These are phyloP conservation scores for Acephala macrosclerotiorum DNA, from an alignment of 2,329 filamentous ascomycete species.

Conservation along the genomic window DNA sequence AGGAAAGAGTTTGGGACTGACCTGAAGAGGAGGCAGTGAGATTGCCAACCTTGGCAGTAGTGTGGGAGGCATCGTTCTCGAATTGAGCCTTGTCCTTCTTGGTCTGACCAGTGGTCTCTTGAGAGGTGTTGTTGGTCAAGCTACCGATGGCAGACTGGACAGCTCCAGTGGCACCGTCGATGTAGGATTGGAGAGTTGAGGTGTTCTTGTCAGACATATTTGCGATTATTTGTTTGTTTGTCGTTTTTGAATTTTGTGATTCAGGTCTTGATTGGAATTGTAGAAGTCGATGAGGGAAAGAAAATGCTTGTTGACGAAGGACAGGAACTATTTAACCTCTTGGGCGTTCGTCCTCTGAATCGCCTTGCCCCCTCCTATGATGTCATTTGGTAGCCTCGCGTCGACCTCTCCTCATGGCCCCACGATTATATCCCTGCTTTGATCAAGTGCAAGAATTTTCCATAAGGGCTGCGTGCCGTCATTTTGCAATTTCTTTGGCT, in stretches of 20 bases:
- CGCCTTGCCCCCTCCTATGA: slow-evolving; percentile 11
- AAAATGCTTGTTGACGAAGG: neutral
- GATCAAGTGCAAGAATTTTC: neutral
- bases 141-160: slow-evolving; percentile 76
- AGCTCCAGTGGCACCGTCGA: slow-evolving; percentile 76
- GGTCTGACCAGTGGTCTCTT: slow-evolving; percentile 50
- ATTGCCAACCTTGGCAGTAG: slow-evolving; percentile 76
- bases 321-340: slow-evolving; percentile 4
- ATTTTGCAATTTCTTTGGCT: neutral
- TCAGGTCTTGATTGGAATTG: slow-evolving; percentile 17
- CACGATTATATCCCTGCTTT: slow-evolving; percentile 10
- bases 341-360: neutral
- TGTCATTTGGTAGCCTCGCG: slow-evolving; percentile 18
- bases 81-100: slow-evolving; percentile 71
- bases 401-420: neutral
- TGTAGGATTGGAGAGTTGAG: slow-evolving; percentile 81
- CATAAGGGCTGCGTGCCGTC: neutral
- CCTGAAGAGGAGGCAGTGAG: slow-evolving; percentile 71
- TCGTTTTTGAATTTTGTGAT: slow-evolving; percentile 16
- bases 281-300: slow-evolving; percentile 22
- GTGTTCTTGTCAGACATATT: slow-evolving; percentile 60
- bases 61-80: slow-evolving; percentile 78
- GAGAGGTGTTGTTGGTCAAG: slow-evolving; percentile 74
- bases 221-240: slow-evolving; percentile 24
- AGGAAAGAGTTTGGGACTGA: no score